Base-by-base conservation (phyloP, 2,329 filamentous ascomycete genomes). In the Penicillium freii region DNA sequence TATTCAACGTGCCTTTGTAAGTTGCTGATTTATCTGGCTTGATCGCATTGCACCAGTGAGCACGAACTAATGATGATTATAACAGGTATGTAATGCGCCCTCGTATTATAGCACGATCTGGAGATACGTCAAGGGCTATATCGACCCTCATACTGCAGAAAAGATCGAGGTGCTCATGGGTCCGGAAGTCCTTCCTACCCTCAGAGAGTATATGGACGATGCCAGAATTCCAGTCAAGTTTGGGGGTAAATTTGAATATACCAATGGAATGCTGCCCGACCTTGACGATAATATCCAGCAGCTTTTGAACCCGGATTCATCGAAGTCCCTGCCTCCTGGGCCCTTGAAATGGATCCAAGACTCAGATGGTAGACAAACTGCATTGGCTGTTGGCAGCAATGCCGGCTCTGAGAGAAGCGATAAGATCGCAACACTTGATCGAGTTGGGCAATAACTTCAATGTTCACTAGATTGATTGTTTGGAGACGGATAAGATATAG, bases 151-250 rank as follows among this genome's bases (percentile, higher is more conserved):
- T 36, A 36, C 69, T 2, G 69, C 67, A 11, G 58, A 60, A 0
- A 70, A 71, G 40, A 58, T 69, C 10, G 59, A 62, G 11, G 53
- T 69, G 3, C 43, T 70, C 19, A 56, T 19, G 11, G 23, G 42
- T 1, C 13, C 31, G 1, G 64, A 69, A 17, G 62, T 63, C 4
- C 64, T 59, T 10, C 46, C 58, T 1, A 51, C 46, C 1, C 51
- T 69, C 9, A 42, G 46, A n/a, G 45, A 60, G 43, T 19, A 57
- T 5, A 65, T 69, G 13, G 58, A 66, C 3, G 49, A 59, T 33
- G 43, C 36, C 15, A 55, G 63, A n/a, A 68, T 70, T 13, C 68
- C 69, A 2, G 23, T 19, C 10, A 46, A 54, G 36, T 59, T 68
- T 27, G 62, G 69, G 1, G 68, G 68, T 2, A 43, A 34, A 1